Percentiles rank a stretch among this genome's conserved stretches.
These are phyloP conservation scores for Clarireedia paspali DNA, from an alignment of 2,329 filamentous ascomycete species.

Conservation along the genomic window DNA sequence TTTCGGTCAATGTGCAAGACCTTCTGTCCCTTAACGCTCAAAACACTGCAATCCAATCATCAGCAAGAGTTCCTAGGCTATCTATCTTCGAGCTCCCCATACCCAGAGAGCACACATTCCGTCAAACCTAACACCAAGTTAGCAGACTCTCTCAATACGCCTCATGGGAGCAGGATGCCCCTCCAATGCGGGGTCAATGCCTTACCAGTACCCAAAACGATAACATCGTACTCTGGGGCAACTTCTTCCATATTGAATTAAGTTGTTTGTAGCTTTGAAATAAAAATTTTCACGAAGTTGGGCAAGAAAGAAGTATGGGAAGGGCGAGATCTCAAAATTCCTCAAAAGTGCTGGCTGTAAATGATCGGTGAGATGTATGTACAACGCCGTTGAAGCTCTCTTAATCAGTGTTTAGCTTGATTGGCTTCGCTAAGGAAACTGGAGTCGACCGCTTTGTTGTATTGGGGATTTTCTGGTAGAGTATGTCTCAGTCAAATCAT, in stretches of 20 bases:
- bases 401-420: constrained; percentile 13
- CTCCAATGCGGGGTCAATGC: constrained; percentile 35
- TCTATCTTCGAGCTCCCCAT: constrained; percentile 30
- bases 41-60: constrained; percentile 49
- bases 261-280: constrained; percentile 16
- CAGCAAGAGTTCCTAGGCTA: neutral
- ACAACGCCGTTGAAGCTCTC: constrained; percentile 7
- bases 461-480: constrained; percentile 18
- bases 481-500: constrained; percentile 10
- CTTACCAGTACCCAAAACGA: constrained; percentile 93
- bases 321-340: neutral
- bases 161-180: constrained; percentile 17
- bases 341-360: constrained; percentile 9
- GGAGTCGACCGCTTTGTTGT: constrained; percentile 21
- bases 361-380: constrained; percentile 19
- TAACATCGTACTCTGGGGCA: constrained; percentile 95
- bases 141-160: constrained; percentile 16
- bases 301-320: neutral
- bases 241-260: constrained; percentile 81
- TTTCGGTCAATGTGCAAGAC: constrained; percentile 98
- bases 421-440: constrained; percentile 24
- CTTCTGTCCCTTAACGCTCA: constrained; percentile 98
- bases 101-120: constrained; percentile 98
- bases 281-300: neutral
- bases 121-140: constrained; percentile 63